phyloP scores from a whole-genome alignment of 345 rosid genomes.

The Abelmoschus esculentus region DNA sequence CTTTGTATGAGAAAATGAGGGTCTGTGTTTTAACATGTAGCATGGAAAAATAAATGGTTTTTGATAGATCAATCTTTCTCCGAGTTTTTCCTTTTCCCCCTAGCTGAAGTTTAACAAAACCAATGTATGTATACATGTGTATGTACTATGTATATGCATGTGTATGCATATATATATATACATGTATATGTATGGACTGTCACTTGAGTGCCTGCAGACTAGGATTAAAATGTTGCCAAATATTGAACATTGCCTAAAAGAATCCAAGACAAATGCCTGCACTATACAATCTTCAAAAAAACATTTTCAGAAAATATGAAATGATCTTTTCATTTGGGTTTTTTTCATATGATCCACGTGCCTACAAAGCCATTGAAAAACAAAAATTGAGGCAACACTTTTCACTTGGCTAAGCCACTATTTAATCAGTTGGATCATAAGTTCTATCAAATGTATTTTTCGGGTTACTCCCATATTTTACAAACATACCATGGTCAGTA shows the following conservation, averaged over 20 bases:
- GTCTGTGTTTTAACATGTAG: neutral
- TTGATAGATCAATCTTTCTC: neutral
- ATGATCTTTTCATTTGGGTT: constrained; percentile 1
- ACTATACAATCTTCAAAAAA: constrained; percentile 16
- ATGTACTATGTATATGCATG: too few species aligned
- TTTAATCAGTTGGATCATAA: constrained; percentile 20
- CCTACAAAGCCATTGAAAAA: constrained; percentile 23
- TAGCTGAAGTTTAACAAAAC: too few species aligned
- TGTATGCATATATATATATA: too few species aligned
- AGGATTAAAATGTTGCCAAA: neutral
- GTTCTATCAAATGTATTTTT: constrained; percentile 29
- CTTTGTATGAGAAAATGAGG: constrained; percentile 1
- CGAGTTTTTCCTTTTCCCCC: too few species aligned
- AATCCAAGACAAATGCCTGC: neutral
- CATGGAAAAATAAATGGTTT: constrained; percentile 5
- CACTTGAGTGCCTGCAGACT: neutral
- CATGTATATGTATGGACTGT: too few species aligned
- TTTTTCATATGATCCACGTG: neutral
- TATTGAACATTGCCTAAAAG: neutral
- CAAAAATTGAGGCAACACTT: constrained; percentile 26
- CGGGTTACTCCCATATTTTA: constrained; percentile 35
- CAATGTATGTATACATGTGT: too few species aligned
- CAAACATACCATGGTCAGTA: constrained; percentile 30
- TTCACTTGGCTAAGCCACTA: constrained; percentile 19
- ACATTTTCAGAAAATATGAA: constrained; percentile 7